Evolutionary conservation across 1,284 basidiomycete genomes (phyloP).

Genomic region (Ustilago xerochloae): DNA sequence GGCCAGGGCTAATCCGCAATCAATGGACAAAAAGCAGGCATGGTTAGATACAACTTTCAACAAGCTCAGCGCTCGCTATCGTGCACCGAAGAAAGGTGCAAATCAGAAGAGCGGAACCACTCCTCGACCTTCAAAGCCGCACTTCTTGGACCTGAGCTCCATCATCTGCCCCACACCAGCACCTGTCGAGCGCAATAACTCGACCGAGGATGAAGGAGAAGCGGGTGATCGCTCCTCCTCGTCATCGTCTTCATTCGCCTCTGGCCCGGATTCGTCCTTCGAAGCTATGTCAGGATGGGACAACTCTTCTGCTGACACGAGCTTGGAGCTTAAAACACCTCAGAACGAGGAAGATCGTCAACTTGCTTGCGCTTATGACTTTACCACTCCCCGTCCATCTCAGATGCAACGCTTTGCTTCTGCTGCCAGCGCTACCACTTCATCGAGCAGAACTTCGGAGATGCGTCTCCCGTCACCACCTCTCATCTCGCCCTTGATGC

Average conservation of each 20-base stretch:
- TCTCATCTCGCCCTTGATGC: conserved; percentile 37
- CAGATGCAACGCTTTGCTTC: conserved; percentile 47
- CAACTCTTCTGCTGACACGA: conserved; percentile 29
- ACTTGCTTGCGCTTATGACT: conserved; percentile 26
- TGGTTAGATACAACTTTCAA: conserved; percentile 47
- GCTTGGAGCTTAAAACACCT: conserved; percentile 34
- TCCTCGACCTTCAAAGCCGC: conserved; percentile 25
- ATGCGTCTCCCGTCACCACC: conserved; percentile 42
- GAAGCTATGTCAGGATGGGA: conserved; percentile 44
- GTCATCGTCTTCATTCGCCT: conserved; percentile 28
- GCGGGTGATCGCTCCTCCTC: conserved; percentile 31
- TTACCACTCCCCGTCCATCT: conserved; percentile 37
- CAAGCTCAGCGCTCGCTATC: conserved; percentile 33
- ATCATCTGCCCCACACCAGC: conserved; percentile 41
- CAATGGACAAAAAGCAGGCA: conserved; percentile 20
- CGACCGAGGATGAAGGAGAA: conserved; percentile 26
- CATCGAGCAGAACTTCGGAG: neutral
- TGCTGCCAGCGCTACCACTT: conserved; percentile 10
- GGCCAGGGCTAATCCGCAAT: neutral
- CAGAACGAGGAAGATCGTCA: conserved; percentile 38
- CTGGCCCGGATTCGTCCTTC: conserved; percentile 32
- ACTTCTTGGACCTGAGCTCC: conserved; percentile 50
- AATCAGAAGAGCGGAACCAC: conserved; percentile 1
- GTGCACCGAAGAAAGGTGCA: conserved; percentile 23
- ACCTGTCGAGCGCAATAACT: neutral